phyloP scores from a whole-genome alignment of 2,329 filamentous ascomycete genomes.

The Graphiopsis chlorocephala region DNA sequence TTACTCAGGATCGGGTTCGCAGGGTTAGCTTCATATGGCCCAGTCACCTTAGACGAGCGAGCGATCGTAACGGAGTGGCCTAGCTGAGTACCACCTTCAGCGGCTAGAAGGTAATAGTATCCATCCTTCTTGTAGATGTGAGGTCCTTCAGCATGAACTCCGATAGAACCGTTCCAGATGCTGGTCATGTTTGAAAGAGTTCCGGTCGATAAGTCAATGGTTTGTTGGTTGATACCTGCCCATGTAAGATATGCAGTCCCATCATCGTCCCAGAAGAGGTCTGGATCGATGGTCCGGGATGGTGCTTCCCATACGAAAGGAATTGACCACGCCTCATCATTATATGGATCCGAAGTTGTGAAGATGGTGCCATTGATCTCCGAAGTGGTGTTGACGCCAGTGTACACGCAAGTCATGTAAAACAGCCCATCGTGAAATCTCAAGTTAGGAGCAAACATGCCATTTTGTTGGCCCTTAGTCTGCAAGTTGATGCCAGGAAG shows the following conservation, averaged over 20 bases:
- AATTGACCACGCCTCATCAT: conserved; percentile 47
- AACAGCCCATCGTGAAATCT: conserved; percentile 41
- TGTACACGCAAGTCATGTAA: conserved; percentile 32
- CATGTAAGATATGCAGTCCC: conserved; percentile 51
- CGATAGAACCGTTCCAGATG: conserved; percentile 39
- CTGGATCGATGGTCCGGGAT: conserved; percentile 22
- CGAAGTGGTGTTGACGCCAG: conserved; percentile 33
- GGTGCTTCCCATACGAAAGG: conserved; percentile 45
- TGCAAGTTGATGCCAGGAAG: conserved; percentile 36
- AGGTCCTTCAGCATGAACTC: conserved; percentile 35
- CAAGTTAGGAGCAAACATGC: conserved; percentile 43
- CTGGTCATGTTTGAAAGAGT: conserved; percentile 23
- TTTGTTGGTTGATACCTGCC: conserved; percentile 33
- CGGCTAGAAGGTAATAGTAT: conserved; percentile 38
- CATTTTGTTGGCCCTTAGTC: conserved; percentile 37
- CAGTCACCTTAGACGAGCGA: conserved; percentile 37
- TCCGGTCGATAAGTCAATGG: conserved; percentile 36
- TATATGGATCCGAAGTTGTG: conserved; percentile 43
- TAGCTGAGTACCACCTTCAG: conserved; percentile 41
- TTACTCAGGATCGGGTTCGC: conserved; percentile 30
- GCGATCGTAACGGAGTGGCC: conserved; percentile 40
- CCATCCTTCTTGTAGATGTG: conserved; percentile 40
- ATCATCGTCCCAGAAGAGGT: conserved; percentile 53
- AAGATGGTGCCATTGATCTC: conserved; percentile 44
- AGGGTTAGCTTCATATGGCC: conserved; percentile 26